Percentiles rank a stretch among this genome's conserved stretches.
Evolutionary conservation across 208 protist genomes (phyloP).

Genomic region (Zelonia costaricensis): DNA sequence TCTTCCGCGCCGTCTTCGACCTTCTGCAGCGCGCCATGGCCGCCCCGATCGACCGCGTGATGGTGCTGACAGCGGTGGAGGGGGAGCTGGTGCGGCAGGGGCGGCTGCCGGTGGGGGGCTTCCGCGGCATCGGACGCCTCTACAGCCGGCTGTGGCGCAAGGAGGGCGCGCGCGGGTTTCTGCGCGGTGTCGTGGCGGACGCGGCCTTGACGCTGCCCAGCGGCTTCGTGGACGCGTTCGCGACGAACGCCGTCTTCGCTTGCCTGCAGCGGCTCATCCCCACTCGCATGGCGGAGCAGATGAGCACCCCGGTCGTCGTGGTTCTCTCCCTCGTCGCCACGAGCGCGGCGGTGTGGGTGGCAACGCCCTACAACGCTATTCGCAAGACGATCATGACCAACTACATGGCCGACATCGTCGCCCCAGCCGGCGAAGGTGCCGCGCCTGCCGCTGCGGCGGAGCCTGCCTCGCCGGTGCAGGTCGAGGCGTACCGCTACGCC

Average conservation of each 20-base stretch:
- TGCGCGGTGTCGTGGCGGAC: conserved; percentile 69
- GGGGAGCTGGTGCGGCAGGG: conserved; percentile 73
- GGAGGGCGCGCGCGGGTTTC: conserved; percentile 57
- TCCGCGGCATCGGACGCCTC: conserved; percentile 51
- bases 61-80: conserved; percentile 71
- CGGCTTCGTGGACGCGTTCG: conserved; percentile 53
- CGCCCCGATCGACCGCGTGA: conserved; percentile 64
- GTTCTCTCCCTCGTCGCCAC: conserved; percentile 55
- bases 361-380: conserved; percentile 65
- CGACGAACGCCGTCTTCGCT: conserved; percentile 45
- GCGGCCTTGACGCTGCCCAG: conserved; percentile 59
- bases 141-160: conserved; percentile 58
- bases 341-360: conserved; percentile 54
- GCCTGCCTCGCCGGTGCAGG: background rate
- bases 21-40: conserved; percentile 62
- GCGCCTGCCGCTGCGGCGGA: background rate
- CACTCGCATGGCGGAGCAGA: conserved; percentile 25
- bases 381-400: conserved; percentile 80
- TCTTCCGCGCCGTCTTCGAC: conserved; percentile 45
- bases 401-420: conserved; percentile 80
- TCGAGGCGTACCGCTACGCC: conserved; percentile 69
- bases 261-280: conserved; percentile 53
- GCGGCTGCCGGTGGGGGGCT: conserved; percentile 62
- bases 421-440: conserved; percentile 8
- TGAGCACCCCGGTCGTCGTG: conserved; percentile 46